Base-by-base conservation (phyloP, 306 rosid species). In the Hippophae gyantsensis region DNA sequence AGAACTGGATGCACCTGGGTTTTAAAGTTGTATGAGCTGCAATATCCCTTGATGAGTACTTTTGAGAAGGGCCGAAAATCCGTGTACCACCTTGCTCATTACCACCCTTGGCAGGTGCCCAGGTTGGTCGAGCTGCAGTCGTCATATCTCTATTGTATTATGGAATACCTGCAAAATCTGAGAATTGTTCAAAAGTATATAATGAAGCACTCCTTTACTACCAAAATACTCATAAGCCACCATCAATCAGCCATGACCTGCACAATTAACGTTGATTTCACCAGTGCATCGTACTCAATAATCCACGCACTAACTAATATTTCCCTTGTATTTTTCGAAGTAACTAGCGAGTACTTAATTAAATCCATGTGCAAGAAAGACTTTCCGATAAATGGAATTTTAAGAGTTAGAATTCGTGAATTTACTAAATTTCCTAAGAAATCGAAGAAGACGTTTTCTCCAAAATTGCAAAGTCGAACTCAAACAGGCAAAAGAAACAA, bases 101-200 rank as follows among this genome's bases (percentile, higher is more conserved):
- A 25, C 98, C 98, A 60, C 98, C 98, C 74, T 92, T 92, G 0
- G 98, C 98, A 12, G 98, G 96, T 18, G 98, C 98, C 96, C 98
- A 92, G 0, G 98, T 92, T 8, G 98, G 98, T 76, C 98, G 69
- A 50, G 96, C 98, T 0, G 96, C 98, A 25, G 98, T 92, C 47
- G 98, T 92, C 98, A 92, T 90, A 25, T 68, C 57, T 64, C 26
- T 69, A 50, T 23, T 46, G 52, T 7, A 18, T 7, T 48, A 13
- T 12, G 23, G 23, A 49, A 49, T 49, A 49, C 53, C 53, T 49
- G 53, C 14, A 3, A 49, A 9, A 13, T 18, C 53, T 32, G 5
- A 49, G 53, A 1, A 49, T 13, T 12, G 18, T 1, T 49, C n/a
- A 49, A 49, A 13, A 49, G n/a, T 5, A 32, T 32, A 32, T 32